Conservation (phyloP, 2,329 filamentous ascomycete genomes). For the Verticillium dahliae region DNA sequence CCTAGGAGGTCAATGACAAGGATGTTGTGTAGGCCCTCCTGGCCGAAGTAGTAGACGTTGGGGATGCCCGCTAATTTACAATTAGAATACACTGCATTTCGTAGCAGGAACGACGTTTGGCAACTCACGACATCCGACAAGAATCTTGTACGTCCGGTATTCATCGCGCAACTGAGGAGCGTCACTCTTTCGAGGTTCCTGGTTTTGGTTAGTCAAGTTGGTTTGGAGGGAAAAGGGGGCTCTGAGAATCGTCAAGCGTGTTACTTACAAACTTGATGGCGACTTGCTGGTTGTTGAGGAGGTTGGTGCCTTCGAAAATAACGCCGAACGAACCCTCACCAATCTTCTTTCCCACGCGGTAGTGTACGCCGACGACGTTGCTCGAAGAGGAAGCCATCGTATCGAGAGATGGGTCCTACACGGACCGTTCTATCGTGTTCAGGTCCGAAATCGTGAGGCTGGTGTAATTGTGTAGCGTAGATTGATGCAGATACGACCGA, state of each 20-base stretch:
- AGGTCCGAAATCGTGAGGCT: constrained; percentile 5
- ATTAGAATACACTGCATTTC: constrained; percentile 11
- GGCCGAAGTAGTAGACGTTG: constrained; percentile 99
- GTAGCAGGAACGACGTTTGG: constrained; percentile 6
- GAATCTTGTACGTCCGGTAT: constrained; percentile 98
- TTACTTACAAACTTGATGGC: constrained; percentile 94
- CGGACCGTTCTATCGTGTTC: constrained; percentile 13
- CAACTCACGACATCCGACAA: constrained; percentile 94
- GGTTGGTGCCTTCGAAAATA: constrained; percentile 96
- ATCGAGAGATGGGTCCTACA: constrained; percentile 16
- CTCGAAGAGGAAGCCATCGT: constrained; percentile 82
- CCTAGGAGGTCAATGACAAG: constrained; percentile 95
- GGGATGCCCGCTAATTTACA: constrained; percentile 75
- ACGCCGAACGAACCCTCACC: constrained; percentile 98
- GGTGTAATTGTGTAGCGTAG: neutral
- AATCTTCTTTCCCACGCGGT: constrained; percentile 98
- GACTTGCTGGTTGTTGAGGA: constrained; percentile 98
- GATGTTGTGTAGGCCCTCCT: constrained; percentile 97
- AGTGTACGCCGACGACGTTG: constrained; percentile 98
- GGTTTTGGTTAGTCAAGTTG: neutral
- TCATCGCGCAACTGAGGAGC: constrained; percentile 96
- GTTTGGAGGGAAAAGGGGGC: neutral
- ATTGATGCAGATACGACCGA: neutral
- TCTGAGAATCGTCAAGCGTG: neutral
- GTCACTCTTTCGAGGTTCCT: constrained; percentile 98